Base-by-base conservation (phyloP, 2,329 filamentous ascomycete species). In the Diaporthe destruens region DNA sequence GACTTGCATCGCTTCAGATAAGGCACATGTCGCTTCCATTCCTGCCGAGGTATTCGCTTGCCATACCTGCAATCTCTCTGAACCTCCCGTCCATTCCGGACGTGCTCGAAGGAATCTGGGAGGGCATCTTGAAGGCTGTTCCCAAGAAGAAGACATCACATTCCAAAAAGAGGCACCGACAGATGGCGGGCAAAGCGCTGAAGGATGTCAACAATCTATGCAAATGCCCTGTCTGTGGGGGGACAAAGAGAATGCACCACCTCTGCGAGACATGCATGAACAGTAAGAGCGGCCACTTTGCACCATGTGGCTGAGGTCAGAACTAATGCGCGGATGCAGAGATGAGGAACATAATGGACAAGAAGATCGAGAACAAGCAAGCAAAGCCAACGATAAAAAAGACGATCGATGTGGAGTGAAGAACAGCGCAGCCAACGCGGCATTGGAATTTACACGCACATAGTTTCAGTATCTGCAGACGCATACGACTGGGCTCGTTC, bases 101-200 rank as follows among this genome's bases (percentile, higher is more conserved):
- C 6, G 80, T 95, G n/a, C 84, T 98, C 29, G 91, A 90, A 71
- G 93, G 93, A 75, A 91, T 99, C 78, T 98, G 96, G 96, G 96
- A 98, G 77, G 95, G 94, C 7, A 89, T 99, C 57, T 87, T 99
- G 77, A 92, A 92, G 76, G 96, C 96, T 1, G 96, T 98, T 20
- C 96, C 96, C 6, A 99, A 99, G 89, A 98, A 98, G 86, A 99
- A 98, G 89, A 97, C 95, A 44, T 98, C 96, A 54, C 94, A 99
- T 83, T 94, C 94, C 87, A 98, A 96, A 86, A 98, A 95, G 88
- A 90, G 96, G 77, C 92, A 95, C 80, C 91, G 97, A 79, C 95
- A 97, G 80, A 93, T 98, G 92, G 96, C 95, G 32, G 96, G 96
- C 79, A 99, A 99, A 85, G 96, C 92, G 56, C 84, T 99, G 77